Percentiles rank a stretch among this genome's conserved stretches.
phyloP scores from a whole-genome alignment of 2,329 filamentous ascomycete genomes.

The Remersonia thermophila region DNA sequence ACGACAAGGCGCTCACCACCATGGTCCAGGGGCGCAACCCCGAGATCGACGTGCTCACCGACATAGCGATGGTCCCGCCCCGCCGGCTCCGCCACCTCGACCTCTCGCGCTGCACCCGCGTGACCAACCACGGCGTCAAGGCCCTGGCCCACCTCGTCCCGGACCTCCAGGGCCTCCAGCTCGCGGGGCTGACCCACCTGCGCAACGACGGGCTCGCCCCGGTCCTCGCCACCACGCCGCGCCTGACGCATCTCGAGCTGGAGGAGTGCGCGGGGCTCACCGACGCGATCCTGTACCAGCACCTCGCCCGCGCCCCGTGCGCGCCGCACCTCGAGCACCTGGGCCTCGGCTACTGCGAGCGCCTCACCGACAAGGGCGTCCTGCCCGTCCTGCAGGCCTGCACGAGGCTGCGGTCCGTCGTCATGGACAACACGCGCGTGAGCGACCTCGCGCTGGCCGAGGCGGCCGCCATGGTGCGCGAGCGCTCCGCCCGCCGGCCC shows the following conservation, averaged over 20 bases:
- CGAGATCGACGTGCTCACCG: slow-evolving; percentile 69
- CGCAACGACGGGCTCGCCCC: slow-evolving; percentile 61
- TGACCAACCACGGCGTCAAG: slow-evolving; percentile 63
- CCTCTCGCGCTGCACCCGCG: slow-evolving; percentile 60
- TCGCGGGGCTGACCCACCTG: slow-evolving; percentile 64
- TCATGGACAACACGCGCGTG: slow-evolving; percentile 88
- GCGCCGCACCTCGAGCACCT: slow-evolving; percentile 62
- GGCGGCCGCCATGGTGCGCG: slow-evolving; percentile 66
- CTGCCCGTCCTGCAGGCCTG: slow-evolving; percentile 70
- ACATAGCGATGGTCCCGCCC: slow-evolving; percentile 60
- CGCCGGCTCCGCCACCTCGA: slow-evolving; percentile 76
- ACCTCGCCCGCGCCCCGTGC: slow-evolving; percentile 66
- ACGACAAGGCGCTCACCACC: slow-evolving; percentile 57
- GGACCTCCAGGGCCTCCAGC: slow-evolving; percentile 66
- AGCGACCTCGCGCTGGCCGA: slow-evolving; percentile 78
- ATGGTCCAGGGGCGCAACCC: slow-evolving; percentile 68
- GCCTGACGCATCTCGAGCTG: slow-evolving; percentile 74
- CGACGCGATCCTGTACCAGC: slow-evolving; percentile 58
- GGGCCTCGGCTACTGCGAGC: slow-evolving; percentile 82
- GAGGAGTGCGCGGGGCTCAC: slow-evolving; percentile 73
- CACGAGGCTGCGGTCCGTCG: slow-evolving; percentile 53
- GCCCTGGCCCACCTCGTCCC: slow-evolving; percentile 64
- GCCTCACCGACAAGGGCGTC: slow-evolving; percentile 71
- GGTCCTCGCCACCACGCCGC: slow-evolving; percentile 62
- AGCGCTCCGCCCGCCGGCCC: slow-evolving; percentile 38